A percentile compares a stretch with the other conserved stretches of the same genome.
phyloP scores from a whole-genome alignment of 495 filamentous ascomycete genomes.

The Tuber melanosporum region DNA sequence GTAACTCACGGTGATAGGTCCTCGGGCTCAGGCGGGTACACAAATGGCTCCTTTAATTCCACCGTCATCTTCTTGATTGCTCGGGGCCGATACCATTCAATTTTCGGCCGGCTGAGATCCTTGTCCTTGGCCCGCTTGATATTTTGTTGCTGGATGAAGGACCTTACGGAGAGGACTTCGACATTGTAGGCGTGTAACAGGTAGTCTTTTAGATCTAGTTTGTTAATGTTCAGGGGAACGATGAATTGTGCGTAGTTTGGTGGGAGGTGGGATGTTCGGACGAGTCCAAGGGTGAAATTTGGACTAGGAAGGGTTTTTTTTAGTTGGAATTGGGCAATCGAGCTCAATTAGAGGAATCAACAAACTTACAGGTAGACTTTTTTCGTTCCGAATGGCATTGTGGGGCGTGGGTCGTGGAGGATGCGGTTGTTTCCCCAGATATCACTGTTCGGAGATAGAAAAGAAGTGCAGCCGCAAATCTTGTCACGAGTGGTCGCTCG shows the following conservation, averaged over 20 bases:
- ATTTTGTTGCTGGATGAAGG: constrained; percentile 65
- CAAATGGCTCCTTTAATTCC: constrained; percentile 74
- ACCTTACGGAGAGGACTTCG: constrained; percentile 60
- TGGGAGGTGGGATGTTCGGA: constrained; percentile 63
- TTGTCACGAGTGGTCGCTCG: background rate
- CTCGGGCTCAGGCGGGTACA: constrained; percentile 64
- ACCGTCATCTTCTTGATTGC: constrained; percentile 85
- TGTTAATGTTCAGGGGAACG: constrained; percentile 81
- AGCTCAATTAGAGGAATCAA: constrained; percentile 12
- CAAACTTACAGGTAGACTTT: constrained; percentile 60
- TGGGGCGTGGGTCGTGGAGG: constrained; percentile 5
- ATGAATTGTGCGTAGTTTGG: constrained; percentile 74
- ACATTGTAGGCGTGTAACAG: constrained; percentile 70
- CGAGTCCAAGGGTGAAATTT: constrained; percentile 66
- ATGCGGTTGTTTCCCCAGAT: constrained; percentile 2
- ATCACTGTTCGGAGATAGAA: background rate
- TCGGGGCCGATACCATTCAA: constrained; percentile 54
- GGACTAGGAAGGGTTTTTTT: constrained; percentile 51
- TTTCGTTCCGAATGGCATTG: constrained; percentile 50
- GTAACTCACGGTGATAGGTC: constrained; percentile 52
- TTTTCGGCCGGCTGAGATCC: constrained; percentile 33
- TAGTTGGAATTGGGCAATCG: constrained; percentile 1
- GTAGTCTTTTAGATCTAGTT: constrained; percentile 87
- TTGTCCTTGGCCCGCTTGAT: constrained; percentile 49
- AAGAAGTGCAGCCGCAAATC: background rate